Conservation (phyloP, 371 early-diverging fungal genomes). For the Quaeritorhiza haematococci region DNA sequence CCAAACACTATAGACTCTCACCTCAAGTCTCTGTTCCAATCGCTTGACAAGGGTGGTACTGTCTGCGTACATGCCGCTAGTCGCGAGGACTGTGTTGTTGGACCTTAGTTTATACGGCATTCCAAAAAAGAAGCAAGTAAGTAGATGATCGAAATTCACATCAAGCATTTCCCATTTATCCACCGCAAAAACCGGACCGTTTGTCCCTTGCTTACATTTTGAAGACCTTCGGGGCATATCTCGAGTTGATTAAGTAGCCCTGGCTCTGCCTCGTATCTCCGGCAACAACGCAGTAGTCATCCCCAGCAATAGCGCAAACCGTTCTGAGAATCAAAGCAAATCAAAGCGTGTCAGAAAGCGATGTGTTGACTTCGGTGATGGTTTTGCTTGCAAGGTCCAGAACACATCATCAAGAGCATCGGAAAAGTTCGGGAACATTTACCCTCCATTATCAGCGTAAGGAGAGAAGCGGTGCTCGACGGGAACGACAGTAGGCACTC, state of each 20-base stretch:
- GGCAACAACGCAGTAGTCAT: constrained; percentile 92
- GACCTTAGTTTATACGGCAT: constrained; percentile 35
- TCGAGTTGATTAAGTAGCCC: constrained; percentile 92
- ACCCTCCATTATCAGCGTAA: constrained; percentile 67
- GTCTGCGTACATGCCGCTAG: constrained; percentile 95
- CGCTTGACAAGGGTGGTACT: constrained; percentile 79
- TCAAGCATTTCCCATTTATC: background rate
- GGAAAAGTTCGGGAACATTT: no score
- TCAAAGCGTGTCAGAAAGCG: background rate
- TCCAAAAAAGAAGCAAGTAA: background rate
- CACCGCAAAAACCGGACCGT: constrained; percentile 19
- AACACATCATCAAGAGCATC: background rate
- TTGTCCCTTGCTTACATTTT: constrained; percentile 57
- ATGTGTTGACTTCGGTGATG: no score
- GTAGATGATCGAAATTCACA: background rate
- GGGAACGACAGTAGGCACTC: no score
- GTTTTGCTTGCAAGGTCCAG: no score
- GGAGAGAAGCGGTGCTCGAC: constrained; percentile 47
- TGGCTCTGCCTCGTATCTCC: constrained; percentile 97
- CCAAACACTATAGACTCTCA: constrained; percentile 29
- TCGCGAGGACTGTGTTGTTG: constrained; percentile 83
- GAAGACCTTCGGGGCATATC: constrained; percentile 91
- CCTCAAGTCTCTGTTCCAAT: constrained; percentile 84
- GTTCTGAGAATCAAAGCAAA: constrained; percentile 56
- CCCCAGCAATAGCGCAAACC: constrained; percentile 88